Evolutionary conservation across 129 eudicot species (phyloP), one percentile per base, ranked within the genome.

Genomic region (Dittrichia graveolens): DNA sequence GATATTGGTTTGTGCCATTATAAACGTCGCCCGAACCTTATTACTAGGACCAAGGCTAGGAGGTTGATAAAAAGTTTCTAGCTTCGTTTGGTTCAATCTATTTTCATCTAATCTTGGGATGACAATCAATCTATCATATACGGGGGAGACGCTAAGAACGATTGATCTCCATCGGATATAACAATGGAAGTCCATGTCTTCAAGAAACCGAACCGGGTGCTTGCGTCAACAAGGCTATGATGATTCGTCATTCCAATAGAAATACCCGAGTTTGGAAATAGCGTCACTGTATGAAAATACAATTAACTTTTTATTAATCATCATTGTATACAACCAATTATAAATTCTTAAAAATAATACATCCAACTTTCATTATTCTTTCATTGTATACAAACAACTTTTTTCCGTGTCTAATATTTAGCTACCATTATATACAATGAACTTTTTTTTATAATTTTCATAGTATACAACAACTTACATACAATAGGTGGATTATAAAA

Each of bases 171-270:
- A 37, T 81, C 79, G 0, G 66, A 69, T 61, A 43, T 13, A 7
- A 63, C 59, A 15, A 79, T 77, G 34, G 73, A 57, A 3, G 79
- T 54, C 92, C 92, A 87, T 3, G 79, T 73, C 37, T 76, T 81
- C 57, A 84, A 18, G 65, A 84, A 87, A 44, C 62, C 41, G 45
- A 71, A 80, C 10, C 82, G 77, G 8, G 83, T 61, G 61, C 37
- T 75, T 0, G 85, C 92, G 46, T 84, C 92, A 67, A 79, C 76
- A 39, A 73, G 83, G 14, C 80, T 67, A 61, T 81, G 92, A 65
- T 82, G 89, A 62, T 74, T 78, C 1, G 86, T 79, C 71, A 65
- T 70, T 8, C 92, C 92, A 6, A 87, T 63, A 7, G 79, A 66
- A 19, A 84, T 39, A 7, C 89, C 92, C 4, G 40, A 65, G 48